Conservation (phyloP, 176 grass and related monocot genomes). For the Musa beccarii region DNA sequence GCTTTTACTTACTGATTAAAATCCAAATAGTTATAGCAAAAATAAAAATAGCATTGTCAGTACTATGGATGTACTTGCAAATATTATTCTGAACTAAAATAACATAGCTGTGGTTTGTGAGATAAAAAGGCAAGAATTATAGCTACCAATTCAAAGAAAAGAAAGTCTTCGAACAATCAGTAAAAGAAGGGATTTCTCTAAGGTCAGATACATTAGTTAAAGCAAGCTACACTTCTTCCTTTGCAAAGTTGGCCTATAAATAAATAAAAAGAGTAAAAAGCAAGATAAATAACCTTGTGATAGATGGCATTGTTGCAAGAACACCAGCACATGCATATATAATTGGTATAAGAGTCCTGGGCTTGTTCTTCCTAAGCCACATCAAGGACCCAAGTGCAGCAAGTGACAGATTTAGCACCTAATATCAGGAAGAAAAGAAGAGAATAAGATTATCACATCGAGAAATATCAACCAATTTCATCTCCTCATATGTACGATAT, state of each 20-base stretch:
- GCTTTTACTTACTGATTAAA: too few relatives aligned
- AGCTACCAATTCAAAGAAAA: too few relatives aligned
- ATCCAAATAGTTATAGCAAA: too few relatives aligned
- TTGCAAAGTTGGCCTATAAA: not conserved
- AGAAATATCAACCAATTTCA: not conserved
- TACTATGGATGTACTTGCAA: too few relatives aligned
- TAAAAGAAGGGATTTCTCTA: not conserved
- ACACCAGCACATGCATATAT: slow-evolving; percentile 84
- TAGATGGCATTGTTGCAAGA: slow-evolving; percentile 92
- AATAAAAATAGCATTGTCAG: too few relatives aligned
- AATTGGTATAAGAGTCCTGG: slow-evolving; percentile 70
- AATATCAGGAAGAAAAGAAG: not conserved
- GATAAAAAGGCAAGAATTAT: too few relatives aligned
- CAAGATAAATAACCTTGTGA: slow-evolving; percentile 48
- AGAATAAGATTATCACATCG: not conserved
- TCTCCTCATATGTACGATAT: too few relatives aligned
- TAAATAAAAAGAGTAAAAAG: not conserved
- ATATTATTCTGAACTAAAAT: too few relatives aligned
- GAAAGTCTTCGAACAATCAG: not conserved
- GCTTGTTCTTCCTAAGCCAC: slow-evolving; percentile 97
- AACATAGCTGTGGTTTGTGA: too few relatives aligned
- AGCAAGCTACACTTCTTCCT: not conserved
- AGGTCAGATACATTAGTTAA: not conserved
- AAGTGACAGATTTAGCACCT: slow-evolving; percentile 87
- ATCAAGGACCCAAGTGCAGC: slow-evolving; percentile 87